Evolutionary conservation across 257 asterid genomes (phyloP).

Genomic region (Asclepias syriaca): DNA sequence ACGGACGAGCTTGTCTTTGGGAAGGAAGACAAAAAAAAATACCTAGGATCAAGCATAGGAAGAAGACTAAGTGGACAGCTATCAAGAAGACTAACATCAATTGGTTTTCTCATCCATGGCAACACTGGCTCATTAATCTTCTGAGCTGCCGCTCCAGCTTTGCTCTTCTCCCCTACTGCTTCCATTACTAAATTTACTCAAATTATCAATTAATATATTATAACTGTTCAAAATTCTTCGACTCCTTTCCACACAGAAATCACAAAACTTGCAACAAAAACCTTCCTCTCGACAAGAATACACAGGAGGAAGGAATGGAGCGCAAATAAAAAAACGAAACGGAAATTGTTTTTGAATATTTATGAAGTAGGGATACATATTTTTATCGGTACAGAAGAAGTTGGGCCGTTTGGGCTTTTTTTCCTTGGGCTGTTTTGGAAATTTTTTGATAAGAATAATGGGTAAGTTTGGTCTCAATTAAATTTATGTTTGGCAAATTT

Average conservation of each 20-base stretch:
- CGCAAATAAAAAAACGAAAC: background rate
- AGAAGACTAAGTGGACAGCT: constrained; percentile 40
- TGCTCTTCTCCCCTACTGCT: constrained; percentile 14
- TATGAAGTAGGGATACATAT: background rate
- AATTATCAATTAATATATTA: background rate
- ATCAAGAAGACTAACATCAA: constrained; percentile 42
- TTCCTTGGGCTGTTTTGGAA: too few species aligned
- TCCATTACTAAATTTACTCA: constrained; percentile 11
- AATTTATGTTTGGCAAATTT: too few species aligned
- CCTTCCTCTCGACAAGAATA: background rate
- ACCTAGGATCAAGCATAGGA: constrained; percentile 78
- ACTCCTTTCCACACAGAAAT: background rate
- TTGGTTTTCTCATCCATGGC: constrained; percentile 91
- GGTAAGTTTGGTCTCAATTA: too few species aligned
- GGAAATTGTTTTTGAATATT: background rate
- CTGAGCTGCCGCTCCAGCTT: constrained; percentile 14
- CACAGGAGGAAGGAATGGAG: background rate
- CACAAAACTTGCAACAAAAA: background rate
- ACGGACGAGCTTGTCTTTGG: background rate
- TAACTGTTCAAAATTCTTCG: background rate
- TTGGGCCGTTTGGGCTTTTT: background rate
- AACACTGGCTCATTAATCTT: constrained; percentile 37
- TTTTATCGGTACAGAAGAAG: background rate
- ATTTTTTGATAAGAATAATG: too few species aligned
- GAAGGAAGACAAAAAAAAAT: background rate